Evolutionary conservation across 495 filamentous ascomycete species (phyloP).

Genomic region (Podospora didyma): DNA sequence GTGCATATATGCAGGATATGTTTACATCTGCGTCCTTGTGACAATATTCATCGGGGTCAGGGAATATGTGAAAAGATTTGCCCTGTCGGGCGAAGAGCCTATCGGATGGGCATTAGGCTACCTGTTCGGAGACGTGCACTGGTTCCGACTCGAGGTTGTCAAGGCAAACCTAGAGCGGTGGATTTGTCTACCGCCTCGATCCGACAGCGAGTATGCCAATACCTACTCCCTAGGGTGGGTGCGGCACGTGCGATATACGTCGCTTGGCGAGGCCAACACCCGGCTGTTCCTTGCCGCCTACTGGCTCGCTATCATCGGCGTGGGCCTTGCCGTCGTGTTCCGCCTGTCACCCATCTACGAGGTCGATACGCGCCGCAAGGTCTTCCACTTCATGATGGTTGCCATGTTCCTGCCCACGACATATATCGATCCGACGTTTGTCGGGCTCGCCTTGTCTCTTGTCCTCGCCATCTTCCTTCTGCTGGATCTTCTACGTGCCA

Average conservation of each 20-base stretch:
- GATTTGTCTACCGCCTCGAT: slow-evolving; percentile 63
- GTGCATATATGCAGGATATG: slow-evolving; percentile 77
- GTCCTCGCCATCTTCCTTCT: slow-evolving; percentile 79
- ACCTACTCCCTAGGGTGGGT: slow-evolving; percentile 52
- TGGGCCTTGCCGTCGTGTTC: slow-evolving; percentile 70
- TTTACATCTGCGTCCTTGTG: slow-evolving; percentile 60
- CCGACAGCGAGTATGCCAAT: slow-evolving; percentile 20
- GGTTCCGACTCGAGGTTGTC: slow-evolving; percentile 62
- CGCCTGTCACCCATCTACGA: slow-evolving; percentile 66
- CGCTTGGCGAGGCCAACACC: slow-evolving; percentile 71
- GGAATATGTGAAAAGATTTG: slow-evolving; percentile 58
- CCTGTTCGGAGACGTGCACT: slow-evolving; percentile 72
- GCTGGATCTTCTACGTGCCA: slow-evolving; percentile 82
- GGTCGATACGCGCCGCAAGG: slow-evolving; percentile 95
- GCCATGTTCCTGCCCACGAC: slow-evolving; percentile 85
- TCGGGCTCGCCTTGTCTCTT: slow-evolving; percentile 68
- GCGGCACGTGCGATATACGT: slow-evolving; percentile 51
- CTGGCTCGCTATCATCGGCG: slow-evolving; percentile 61
- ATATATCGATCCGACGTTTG: slow-evolving; percentile 81
- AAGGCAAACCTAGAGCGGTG: slow-evolving; percentile 64
- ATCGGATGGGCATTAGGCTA: slow-evolving; percentile 92
- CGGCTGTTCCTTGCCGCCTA: slow-evolving; percentile 75
- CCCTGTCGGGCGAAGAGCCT: slow-evolving; percentile 70
- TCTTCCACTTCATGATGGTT: slow-evolving; percentile 98
- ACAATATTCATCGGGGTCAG: slow-evolving; percentile 71